Evolutionary conservation across 441 rosid species (phyloP), one percentile per base, ranked within the genome.

Genomic region (Eugenia klotzschiana): DNA sequence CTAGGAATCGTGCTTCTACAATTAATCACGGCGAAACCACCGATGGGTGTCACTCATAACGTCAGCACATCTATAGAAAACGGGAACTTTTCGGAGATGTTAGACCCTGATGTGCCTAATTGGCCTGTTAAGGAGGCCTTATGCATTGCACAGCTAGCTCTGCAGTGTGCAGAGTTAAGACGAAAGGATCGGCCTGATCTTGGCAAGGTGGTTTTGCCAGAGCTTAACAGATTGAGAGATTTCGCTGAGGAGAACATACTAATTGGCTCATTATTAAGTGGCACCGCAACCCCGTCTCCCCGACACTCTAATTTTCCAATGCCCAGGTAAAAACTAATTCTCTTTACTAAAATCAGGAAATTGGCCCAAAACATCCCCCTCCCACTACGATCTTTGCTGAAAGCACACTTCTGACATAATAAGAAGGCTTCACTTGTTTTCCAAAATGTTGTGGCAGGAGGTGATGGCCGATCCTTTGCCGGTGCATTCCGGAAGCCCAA

Each of bases 141-240:
- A 55, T 64, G 86, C 82, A 81, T 92, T 3, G 93, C 94, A 15
- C 90, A 90, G 81, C 80, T 93, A 46, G 92, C 92, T 26, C 87
- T 91, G 29, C 87, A 81, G 82, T 92, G 94, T 79, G 91, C 94
- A n/a, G 89, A 91, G 77, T 84, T 92, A 80, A 91, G 93, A 84
- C 84, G 90, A 81, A 92, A 91, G 83, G 94, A 93, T 85, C 79
- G 94, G 82, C 96, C 94, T 43, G 96, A 92, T 86, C 96, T 91
- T 9, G 92, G 90, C 20, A 91, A 87, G 79, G 92, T 85, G 69
- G 90, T 93, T 29, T 87, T 93, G 82, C 93, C 94, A 25, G 94
- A 91, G 84, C 90, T 93, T 26, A 80, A 51, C 25, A 88, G 89
- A 72, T 82, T 91, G 82, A 89, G 92, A 88, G 89, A 91, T 41